Conservation (phyloP, 805 yeast genomes). For the Kodamaea fukazawae region DNA sequence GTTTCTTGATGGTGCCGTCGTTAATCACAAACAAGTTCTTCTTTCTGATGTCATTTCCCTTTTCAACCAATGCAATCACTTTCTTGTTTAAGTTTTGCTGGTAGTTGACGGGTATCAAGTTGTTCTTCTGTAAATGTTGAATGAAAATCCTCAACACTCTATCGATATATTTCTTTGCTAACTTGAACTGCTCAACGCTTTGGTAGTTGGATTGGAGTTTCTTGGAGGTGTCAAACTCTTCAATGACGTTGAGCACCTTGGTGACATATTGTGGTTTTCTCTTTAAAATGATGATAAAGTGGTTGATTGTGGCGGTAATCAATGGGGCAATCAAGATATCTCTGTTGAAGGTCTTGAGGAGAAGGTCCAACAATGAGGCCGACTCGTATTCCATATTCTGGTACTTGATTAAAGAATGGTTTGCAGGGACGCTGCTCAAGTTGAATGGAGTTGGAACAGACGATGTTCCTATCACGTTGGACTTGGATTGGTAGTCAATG, state of each 20-base stretch:
- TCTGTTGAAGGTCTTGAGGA: conserved; percentile 54
- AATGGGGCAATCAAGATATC: conserved; percentile 53
- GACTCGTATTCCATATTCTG: conserved; percentile 64
- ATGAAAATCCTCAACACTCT: conserved; percentile 49
- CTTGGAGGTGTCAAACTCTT: conserved; percentile 57
- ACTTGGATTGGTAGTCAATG: conserved; percentile 44
- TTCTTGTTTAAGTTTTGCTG: conserved; percentile 28
- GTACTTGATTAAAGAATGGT: conserved; percentile 64
- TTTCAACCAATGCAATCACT: conserved; percentile 25
- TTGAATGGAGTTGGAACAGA: conserved; percentile 37
- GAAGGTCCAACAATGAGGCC: conserved; percentile 59
- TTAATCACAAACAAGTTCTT: conserved; percentile 33
- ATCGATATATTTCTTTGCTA: conserved; percentile 62
- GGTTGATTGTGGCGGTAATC: conserved; percentile 67
- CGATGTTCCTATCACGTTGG: conserved; percentile 23
- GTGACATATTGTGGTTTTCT: conserved; percentile 60
- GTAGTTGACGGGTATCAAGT: conserved; percentile 34
- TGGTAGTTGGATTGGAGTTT: conserved; percentile 53
- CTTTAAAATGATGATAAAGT: conserved; percentile 59
- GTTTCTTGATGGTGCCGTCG: conserved; percentile 32
- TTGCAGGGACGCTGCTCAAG: conserved; percentile 47
- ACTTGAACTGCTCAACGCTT: conserved; percentile 45
- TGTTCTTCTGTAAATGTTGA: conserved; percentile 36
- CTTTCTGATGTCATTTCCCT: conserved; percentile 42
- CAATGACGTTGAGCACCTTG: conserved; percentile 56